These are phyloP conservation scores for Clarireedia homoeocarpa DNA, from an alignment of 2,329 filamentous ascomycete genomes.

Conservation along the genomic window DNA sequence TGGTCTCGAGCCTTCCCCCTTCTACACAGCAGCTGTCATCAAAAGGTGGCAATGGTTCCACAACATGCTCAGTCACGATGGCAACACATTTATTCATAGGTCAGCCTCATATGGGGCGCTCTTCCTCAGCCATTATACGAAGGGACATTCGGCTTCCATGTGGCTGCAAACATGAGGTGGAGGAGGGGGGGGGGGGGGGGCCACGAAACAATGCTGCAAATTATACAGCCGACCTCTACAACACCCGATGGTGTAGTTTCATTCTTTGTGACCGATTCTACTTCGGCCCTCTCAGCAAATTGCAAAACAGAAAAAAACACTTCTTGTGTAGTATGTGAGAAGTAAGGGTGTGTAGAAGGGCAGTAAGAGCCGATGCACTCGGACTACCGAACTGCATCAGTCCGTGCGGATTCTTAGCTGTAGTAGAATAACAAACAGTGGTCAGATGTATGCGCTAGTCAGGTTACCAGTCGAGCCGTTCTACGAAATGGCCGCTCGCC, in stretches of 20 bases:
- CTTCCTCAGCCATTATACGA: constrained; percentile 5
- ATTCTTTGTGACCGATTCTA: not conserved
- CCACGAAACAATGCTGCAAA: not conserved
- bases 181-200: not conserved
- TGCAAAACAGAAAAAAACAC: no score
- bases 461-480: constrained; percentile 18
- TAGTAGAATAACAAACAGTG: constrained; percentile 1
- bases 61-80: constrained; percentile 9
- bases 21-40: constrained; percentile 9
- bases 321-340: no score
- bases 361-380: constrained; percentile 7
- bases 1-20: not conserved
- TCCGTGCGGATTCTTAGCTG: constrained; percentile 18
- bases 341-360: not conserved
- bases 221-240: not conserved
- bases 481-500: constrained; percentile 9
- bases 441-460: constrained; percentile 21
- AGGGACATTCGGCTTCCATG: constrained; percentile 9
- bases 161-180: constrained; percentile 8
- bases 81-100: constrained; percentile 10
- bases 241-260: not conserved
- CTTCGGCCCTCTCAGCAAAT: not conserved
- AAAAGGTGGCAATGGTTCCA: constrained; percentile 3
- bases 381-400: constrained; percentile 25
- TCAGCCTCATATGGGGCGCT: constrained; percentile 8